A percentile compares a stretch with the other conserved stretches of the same genome.
Evolutionary conservation across 208 protist species (phyloP).

Genomic region (Trypanosoma cruzi): DNA sequence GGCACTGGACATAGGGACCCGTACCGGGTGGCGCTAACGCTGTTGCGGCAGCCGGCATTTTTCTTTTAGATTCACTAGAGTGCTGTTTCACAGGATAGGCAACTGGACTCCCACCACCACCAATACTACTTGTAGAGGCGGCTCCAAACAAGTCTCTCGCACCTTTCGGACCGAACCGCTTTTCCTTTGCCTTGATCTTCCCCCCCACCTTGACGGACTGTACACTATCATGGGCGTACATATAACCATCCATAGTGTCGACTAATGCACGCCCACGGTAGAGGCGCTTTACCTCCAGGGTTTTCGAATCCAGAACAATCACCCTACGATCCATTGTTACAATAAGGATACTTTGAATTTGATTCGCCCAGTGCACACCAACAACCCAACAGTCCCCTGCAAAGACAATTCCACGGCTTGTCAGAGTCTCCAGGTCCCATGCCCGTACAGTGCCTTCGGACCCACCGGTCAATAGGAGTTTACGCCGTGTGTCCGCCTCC

Average conservation of each 20-base stretch:
- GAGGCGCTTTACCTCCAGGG: constrained; percentile 65
- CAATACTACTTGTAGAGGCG: not conserved
- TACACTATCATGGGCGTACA: constrained; percentile 73
- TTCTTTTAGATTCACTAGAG: constrained; percentile 1
- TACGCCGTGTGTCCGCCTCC: constrained; percentile 41
- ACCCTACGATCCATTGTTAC: constrained; percentile 72
- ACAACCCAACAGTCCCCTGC: constrained; percentile 65
- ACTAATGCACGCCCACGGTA: constrained; percentile 69
- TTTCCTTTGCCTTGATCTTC: constrained; percentile 2
- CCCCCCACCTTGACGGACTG: constrained; percentile 58
- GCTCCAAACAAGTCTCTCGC: not conserved
- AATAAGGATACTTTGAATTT: constrained; percentile 46
- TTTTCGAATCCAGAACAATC: constrained; percentile 65
- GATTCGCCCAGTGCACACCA: constrained; percentile 66
- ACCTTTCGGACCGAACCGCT: not conserved
- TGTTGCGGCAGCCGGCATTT: not conserved
- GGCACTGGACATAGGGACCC: constrained; percentile 57
- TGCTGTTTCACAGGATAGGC: not conserved
- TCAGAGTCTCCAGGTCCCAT: constrained; percentile 56
- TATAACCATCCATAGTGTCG: constrained; percentile 43
- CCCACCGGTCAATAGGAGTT: constrained; percentile 71
- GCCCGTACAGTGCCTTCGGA: constrained; percentile 73
- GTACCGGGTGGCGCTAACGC: constrained; percentile 12
- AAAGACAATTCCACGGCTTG: constrained; percentile 65
- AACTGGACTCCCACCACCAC: not conserved